A percentile compares a stretch with the other conserved stretches of the same genome.
Conservation (phyloP, 768 basidiomycete species). For the Paxillus rubicundulus region DNA sequence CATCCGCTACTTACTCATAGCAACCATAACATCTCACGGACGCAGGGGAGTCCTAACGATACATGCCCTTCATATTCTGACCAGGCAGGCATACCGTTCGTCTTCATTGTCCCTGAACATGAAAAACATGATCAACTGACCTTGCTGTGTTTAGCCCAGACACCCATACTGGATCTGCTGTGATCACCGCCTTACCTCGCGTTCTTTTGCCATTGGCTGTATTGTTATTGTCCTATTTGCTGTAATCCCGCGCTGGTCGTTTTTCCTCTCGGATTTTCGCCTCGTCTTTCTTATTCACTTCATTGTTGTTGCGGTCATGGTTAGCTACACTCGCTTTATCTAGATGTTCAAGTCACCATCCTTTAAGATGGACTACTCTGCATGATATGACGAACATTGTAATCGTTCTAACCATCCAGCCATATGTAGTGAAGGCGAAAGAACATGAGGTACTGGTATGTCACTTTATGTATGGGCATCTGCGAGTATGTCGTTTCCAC, state of each 20-base stretch:
- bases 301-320: background rate
- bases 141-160: conserved; percentile 26
- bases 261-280: conserved; percentile 1
- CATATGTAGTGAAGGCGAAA: no score
- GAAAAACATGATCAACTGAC: conserved; percentile 6
- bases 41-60: conserved; percentile 42
- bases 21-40: conserved; percentile 4
- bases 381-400: no score
- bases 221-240: conserved; percentile 13
- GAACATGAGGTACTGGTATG: background rate
- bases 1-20: background rate
- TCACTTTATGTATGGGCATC: background rate
- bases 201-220: conserved; percentile 16
- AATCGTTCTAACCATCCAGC: no score
- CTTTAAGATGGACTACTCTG: no score
- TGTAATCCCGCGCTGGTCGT: conserved; percentile 10
- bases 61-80: conserved; percentile 75
- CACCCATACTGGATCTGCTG: conserved; percentile 23
- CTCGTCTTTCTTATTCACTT: background rate
- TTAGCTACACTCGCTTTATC: no score
- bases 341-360: background rate
- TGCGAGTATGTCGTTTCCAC: conserved; percentile 53
- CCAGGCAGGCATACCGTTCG: conserved; percentile 60
- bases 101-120: conserved; percentile 9
- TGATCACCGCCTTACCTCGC: conserved; percentile 12